Conservation (phyloP, 2,329 filamentous ascomycete species). For the Pseudomassariella vexata region DNA sequence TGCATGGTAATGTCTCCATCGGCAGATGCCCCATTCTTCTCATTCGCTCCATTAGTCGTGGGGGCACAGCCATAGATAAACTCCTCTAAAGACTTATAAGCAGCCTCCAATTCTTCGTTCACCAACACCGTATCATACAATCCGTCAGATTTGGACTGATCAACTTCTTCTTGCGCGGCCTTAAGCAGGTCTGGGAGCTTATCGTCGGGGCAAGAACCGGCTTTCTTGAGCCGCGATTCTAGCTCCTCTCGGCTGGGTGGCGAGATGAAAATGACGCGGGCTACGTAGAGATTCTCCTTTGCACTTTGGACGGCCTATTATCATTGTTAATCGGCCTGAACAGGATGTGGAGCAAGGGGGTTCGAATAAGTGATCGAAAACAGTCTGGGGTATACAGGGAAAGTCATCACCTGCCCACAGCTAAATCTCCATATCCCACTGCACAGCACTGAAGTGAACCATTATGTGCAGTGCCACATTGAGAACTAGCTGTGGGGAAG, state of each 20-base stretch:
- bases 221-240: constrained; percentile 34
- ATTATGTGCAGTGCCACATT: too few relatives aligned
- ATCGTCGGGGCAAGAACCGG: constrained; percentile 36
- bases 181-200: constrained; percentile 38
- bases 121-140: constrained; percentile 46
- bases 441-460: too few relatives aligned
- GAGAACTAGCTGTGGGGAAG: too few relatives aligned
- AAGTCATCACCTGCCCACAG: too few relatives aligned
- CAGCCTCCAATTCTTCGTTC: constrained; percentile 44
- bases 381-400: too few relatives aligned
- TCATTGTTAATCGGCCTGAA: neutral
- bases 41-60: constrained; percentile 15
- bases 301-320: constrained; percentile 48
- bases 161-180: constrained; percentile 29
- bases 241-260: constrained; percentile 33
- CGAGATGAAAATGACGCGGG: constrained; percentile 48
- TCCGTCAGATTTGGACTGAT: constrained; percentile 37
- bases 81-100: constrained; percentile 41
- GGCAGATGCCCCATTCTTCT: constrained; percentile 4
- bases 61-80: constrained; percentile 36
- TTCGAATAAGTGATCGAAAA: too few relatives aligned
- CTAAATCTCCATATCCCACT: too few relatives aligned
- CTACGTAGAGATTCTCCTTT: constrained; percentile 50
- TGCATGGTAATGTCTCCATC: constrained; percentile 11
- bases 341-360: neutral